These are phyloP conservation scores for Globisporangium echinulatum DNA, from an alignment of 352 stramenopile genomes.

Conservation along the genomic window DNA sequence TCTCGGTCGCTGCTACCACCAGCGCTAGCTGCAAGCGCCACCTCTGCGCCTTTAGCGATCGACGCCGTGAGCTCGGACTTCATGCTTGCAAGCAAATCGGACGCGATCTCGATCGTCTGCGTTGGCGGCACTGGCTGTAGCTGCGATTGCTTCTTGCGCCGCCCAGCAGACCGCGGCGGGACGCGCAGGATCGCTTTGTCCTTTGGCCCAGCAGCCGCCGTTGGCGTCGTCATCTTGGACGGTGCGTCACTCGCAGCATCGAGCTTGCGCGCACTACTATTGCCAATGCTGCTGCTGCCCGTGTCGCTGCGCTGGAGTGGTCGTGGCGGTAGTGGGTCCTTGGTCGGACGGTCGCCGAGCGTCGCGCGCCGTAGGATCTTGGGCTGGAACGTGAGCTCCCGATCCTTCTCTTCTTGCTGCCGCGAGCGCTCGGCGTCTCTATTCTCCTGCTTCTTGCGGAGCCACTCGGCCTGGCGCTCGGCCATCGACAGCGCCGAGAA, in stretches of 20 bases:
- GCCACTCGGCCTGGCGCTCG: conserved; percentile 74
- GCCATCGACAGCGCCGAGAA: conserved; percentile 69
- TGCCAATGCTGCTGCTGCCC: background rate
- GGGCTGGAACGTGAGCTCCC: conserved; percentile 79
- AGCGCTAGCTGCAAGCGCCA: conserved; percentile 6
- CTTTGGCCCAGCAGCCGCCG: conserved; percentile 12
- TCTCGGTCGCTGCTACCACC: background rate
- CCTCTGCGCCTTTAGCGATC: conserved; percentile 12
- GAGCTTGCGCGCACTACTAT: conserved; percentile 11
- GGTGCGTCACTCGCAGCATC: conserved; percentile 9
- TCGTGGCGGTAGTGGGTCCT: conserved; percentile 12
- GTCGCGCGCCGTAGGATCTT: conserved; percentile 72
- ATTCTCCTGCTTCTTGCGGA: conserved; percentile 75
- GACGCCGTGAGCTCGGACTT: conserved; percentile 62
- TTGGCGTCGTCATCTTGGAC: background rate
- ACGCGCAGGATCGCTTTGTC: conserved; percentile 34
- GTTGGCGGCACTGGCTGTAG: conserved; percentile 27
- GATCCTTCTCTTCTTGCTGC: conserved; percentile 62
- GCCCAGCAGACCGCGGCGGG: conserved; percentile 12
- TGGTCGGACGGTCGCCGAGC: conserved; percentile 36
- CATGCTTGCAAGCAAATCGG: conserved; percentile 55
- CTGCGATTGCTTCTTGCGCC: conserved; percentile 31
- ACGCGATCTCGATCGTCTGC: conserved; percentile 53
- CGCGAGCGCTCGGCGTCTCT: conserved; percentile 53
- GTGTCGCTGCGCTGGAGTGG: conserved; percentile 15